These are phyloP conservation scores for Serpula lacrymans DNA, from an alignment of 768 basidiomycete species.

Conservation along the genomic window DNA sequence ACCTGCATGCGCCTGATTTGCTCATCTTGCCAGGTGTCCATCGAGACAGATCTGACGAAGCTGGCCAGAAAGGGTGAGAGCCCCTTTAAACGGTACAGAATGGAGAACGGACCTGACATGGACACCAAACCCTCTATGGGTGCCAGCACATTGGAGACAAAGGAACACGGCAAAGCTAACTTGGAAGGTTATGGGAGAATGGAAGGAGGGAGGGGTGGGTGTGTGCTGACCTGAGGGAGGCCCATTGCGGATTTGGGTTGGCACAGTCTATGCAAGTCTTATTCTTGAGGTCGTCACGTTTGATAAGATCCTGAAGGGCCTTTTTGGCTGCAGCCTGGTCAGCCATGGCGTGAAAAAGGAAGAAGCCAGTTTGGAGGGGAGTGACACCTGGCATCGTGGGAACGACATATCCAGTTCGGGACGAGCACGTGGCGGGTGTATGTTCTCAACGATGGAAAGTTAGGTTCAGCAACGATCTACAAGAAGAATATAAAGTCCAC, in stretches of 20 bases:
- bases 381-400: too few species aligned
- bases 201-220: background rate
- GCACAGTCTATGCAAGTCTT: conserved; percentile 77
- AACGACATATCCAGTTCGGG: too few species aligned
- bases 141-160: conserved; percentile 85
- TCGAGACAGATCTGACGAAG: conserved; percentile 90
- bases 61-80: conserved; percentile 42
- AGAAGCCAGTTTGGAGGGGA: background rate
- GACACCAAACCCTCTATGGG: conserved; percentile 89
- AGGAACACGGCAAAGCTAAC: conserved; percentile 82
- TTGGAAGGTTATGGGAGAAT: conserved; percentile 7
- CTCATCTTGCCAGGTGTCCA: conserved; percentile 95
- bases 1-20: conserved; percentile 92
- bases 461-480: too few species aligned
- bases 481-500: background rate
- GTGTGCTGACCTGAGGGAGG: conserved; percentile 62
- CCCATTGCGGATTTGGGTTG: conserved; percentile 96
- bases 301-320: conserved; percentile 70
- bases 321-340: conserved; percentile 70
- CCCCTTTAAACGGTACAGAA: conserved; percentile 19
- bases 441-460: too few species aligned
- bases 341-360: conserved; percentile 17
- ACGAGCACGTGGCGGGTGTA: too few species aligned
- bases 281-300: conserved; percentile 69
- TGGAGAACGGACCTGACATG: conserved; percentile 67